Evolutionary conservation across 768 basidiomycete genomes (phyloP).

Genomic region (Galerina marginata): DNA sequence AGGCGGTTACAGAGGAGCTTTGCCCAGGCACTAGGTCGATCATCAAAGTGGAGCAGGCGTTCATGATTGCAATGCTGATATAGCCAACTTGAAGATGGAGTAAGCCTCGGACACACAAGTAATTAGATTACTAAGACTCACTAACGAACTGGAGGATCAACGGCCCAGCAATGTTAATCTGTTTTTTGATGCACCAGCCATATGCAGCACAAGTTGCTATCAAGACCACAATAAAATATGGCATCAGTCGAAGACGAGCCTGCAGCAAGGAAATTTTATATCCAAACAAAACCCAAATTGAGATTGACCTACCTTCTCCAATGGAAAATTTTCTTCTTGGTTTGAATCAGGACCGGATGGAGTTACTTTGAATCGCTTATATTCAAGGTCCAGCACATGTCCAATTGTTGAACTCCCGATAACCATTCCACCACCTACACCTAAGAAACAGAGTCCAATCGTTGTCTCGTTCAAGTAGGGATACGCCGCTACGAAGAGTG

Average conservation of each 20-base stretch:
- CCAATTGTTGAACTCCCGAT: constrained; percentile 66
- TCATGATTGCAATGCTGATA: constrained; percentile 53
- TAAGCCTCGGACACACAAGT: not conserved
- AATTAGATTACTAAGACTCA: constrained; percentile 18
- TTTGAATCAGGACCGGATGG: constrained; percentile 16
- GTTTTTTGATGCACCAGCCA: constrained; percentile 62
- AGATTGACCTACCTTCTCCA: constrained; percentile 49
- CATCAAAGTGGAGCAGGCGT: constrained; percentile 62
- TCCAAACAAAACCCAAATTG: constrained; percentile 20
- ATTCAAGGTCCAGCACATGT: constrained; percentile 70
- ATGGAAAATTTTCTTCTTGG: constrained; percentile 51
- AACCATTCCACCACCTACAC: constrained; percentile 74
- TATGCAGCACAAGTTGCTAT: constrained; percentile 52
- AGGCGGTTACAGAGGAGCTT: constrained; percentile 73
- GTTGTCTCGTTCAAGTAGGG: constrained; percentile 63
- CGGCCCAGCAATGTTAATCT: constrained; percentile 56
- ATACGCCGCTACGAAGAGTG: constrained; percentile 63
- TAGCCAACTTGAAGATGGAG: constrained; percentile 50
- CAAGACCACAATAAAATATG: constrained; percentile 45
- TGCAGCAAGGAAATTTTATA: constrained; percentile 26
- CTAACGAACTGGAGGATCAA: constrained; percentile 52
- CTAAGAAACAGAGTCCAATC: constrained; percentile 80
- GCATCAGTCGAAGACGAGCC: constrained; percentile 56
- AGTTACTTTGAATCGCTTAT: constrained; percentile 41
- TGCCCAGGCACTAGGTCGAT: constrained; percentile 68